These are phyloP conservation scores for Cutaneotrichosporon mucoides DNA, from an alignment of 1,284 basidiomycete species.

Conservation along the genomic window DNA sequence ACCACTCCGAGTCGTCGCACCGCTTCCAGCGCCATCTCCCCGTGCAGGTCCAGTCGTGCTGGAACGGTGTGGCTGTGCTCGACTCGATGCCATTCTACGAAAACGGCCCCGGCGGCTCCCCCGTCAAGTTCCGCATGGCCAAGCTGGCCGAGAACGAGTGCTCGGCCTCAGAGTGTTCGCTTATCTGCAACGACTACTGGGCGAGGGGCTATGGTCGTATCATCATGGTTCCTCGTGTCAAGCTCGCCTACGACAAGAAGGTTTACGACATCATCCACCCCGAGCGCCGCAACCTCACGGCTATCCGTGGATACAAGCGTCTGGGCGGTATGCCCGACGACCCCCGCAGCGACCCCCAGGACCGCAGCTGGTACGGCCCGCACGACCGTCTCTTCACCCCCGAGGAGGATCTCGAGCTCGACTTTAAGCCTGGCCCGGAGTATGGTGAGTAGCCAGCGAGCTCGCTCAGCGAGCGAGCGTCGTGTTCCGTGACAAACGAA, in stretches of 20 bases:
- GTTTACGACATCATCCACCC: conserved; percentile 94
- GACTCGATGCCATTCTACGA: conserved; percentile 90
- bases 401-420: conserved; percentile 72
- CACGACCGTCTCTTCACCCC: conserved; percentile 85
- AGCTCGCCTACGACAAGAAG: conserved; percentile 87
- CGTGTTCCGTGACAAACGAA: too few species aligned
- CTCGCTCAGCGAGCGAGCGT: too few species aligned
- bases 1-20: conserved; percentile 65
- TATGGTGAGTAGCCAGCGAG: conserved; percentile 60
- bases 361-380: conserved; percentile 86
- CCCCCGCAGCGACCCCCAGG: conserved; percentile 88
- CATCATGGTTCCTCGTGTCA: conserved; percentile 92
- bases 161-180: conserved; percentile 84
- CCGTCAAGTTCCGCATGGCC: conserved; percentile 91
- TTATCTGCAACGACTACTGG: conserved; percentile 91
- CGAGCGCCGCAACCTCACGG: conserved; percentile 76
- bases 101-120: conserved; percentile 55
- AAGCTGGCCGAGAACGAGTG: conserved; percentile 73
- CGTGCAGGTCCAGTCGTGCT: conserved; percentile 90
- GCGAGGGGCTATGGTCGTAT: conserved; percentile 87
- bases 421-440: conserved; percentile 76
- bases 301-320: conserved; percentile 86
- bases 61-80: conserved; percentile 91
- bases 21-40: conserved; percentile 87
- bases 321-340: conserved; percentile 89